phyloP scores from a whole-genome alignment of 257 asterid genomes.

The Ligustrum vulgare region DNA sequence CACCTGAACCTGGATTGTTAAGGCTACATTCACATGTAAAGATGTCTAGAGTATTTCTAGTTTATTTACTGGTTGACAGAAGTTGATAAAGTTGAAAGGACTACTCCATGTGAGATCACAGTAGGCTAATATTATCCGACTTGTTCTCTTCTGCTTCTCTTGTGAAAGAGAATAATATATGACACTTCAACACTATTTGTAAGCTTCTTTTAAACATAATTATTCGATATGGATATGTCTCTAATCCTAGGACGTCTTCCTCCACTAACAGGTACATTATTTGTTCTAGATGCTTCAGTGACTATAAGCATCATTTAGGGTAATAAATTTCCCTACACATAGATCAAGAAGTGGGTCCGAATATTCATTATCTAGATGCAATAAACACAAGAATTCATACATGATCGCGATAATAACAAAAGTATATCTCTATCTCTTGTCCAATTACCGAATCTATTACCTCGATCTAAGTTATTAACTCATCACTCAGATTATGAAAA shows the following conservation, averaged over 20 bases:
- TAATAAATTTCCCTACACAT: too few relatives aligned
- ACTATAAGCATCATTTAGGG: background rate
- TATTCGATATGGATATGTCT: too few relatives aligned
- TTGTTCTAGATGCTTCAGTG: background rate
- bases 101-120: background rate
- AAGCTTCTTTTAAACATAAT: too few relatives aligned
- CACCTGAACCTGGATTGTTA: background rate
- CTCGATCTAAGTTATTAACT: too few relatives aligned
- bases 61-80: background rate
- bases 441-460: too few relatives aligned
- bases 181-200: background rate
- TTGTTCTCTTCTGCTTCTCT: background rate
- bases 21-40: background rate
- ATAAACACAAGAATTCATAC: too few relatives aligned
- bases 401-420: too few relatives aligned
- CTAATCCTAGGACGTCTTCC: too few relatives aligned
- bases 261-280: background rate
- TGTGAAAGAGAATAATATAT: background rate
- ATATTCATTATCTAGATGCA: too few relatives aligned
- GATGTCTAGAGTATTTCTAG: background rate
- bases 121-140: background rate
- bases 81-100: background rate
- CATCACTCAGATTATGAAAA: too few relatives aligned
- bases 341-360: too few relatives aligned
- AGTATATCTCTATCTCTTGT: too few relatives aligned